phyloP scores from a whole-genome alignment of 495 filamentous ascomycete genomes.

The Xylaria scruposa region DNA sequence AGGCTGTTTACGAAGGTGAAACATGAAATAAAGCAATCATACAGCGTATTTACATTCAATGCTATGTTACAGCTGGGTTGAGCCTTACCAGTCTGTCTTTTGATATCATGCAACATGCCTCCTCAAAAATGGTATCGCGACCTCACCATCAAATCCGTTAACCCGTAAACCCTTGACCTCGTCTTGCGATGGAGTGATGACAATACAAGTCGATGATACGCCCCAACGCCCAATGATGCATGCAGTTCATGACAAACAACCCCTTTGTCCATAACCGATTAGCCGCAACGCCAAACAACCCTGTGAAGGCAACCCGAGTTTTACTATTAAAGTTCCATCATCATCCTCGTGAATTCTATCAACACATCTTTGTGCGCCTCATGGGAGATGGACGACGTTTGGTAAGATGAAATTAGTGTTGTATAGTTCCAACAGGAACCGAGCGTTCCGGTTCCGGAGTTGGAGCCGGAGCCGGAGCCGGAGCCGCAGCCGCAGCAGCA shows the following conservation, averaged over 20 bases:
- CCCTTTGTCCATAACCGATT: not conserved
- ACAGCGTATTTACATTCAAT: not conserved
- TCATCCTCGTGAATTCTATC: constrained; percentile 4
- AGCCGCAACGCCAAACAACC: constrained; percentile 14
- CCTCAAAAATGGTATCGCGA: constrained; percentile 5
- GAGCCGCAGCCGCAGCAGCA: not conserved
- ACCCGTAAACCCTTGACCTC: not conserved
- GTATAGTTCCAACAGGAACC: constrained; percentile 3
- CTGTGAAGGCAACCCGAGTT: not conserved
- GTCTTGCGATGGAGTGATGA: not conserved
- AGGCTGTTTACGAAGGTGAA: not conserved
- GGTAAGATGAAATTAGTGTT: not conserved
- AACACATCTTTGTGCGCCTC: not conserved
- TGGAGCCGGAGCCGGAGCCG: not conserved
- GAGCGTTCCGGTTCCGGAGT: not conserved
- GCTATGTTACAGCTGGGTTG: constrained; percentile 15
- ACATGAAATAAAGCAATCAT: not conserved
- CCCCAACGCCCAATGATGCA: constrained; percentile 17
- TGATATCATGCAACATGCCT: not conserved
- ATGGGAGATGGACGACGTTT: not conserved
- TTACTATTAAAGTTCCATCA: not conserved
- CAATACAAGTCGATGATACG: constrained; percentile 12
- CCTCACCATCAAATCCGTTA: not conserved
- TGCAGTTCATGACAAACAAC: not conserved
- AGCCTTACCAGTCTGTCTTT: not conserved